Evolutionary conservation across 1,284 basidiomycete species (phyloP), one percentile per base, ranked within the genome.

Genomic region (Dichomitus squalens): DNA sequence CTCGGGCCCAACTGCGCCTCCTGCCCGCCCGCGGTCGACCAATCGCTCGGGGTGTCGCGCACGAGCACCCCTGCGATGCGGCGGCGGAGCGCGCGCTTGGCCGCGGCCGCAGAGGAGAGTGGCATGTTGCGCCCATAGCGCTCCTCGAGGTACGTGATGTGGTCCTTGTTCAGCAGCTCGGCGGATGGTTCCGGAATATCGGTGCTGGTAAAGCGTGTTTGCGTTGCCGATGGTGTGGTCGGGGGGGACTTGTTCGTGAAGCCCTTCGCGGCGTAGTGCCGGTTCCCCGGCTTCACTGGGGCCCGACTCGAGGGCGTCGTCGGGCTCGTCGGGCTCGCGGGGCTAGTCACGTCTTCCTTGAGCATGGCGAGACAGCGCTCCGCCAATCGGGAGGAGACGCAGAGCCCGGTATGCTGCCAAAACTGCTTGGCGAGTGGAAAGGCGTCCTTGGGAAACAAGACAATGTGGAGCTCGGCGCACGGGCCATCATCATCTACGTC

Each of bases 361-460:
- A 95, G 78, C 66, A 92, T 77, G 20, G 83, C 77, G 25, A 98
- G 80, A 65, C 91, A 95, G 50, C 86, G 79, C 55, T 96, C 94
- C 1, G 96, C 95, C 34, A 91, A 75, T 20, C 96, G 87, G 61
- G 92, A 95, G 1, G 91, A 93, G 50, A 99, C 89, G 0, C 95
- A 95, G 61, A 92, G 79, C 0, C 96, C 96, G 0, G 92, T 89
- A 70, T 98, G 96, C 68, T 98, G 96, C 95, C 96, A 98, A 72
- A 96, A 98, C 70, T 93, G 84, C 73, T 94, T 98, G 12, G 93
- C 95, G 4, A 90, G 70, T 0, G 82, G 70, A 65, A 85, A 90
- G 3, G 81, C 72, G n/a, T 85, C 78, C 12, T 78, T 75, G 4
- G 87, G 85, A 72, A 96, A 94, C 20, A 98, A 77, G 9, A 90